Percentiles rank a stretch among this genome's conserved stretches.
Conservation (phyloP, 2,329 filamentous ascomycete species). For the Lasiodiplodia sp. region DNA sequence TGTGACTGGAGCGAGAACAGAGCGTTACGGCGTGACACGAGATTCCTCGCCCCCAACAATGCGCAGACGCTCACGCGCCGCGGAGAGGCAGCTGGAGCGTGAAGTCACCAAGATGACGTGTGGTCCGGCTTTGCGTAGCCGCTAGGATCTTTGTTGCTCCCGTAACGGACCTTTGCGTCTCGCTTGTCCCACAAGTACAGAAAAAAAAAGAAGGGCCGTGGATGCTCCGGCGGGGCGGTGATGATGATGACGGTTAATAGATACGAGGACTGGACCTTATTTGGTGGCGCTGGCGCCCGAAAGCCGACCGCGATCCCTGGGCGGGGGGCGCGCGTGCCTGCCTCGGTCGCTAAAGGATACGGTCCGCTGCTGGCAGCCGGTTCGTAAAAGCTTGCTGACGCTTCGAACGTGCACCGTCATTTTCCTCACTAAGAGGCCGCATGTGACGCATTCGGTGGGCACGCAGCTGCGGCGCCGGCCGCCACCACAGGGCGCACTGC, state of each 20-base stretch:
- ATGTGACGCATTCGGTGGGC: conserved; percentile 19
- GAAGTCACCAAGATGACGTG: background rate
- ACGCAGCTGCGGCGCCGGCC: conserved; percentile 5
- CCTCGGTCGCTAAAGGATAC: conserved; percentile 26
- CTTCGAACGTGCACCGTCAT: conserved; percentile 1
- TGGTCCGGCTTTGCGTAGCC: background rate
- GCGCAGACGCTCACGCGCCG: conserved; percentile 1
- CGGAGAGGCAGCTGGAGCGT: background rate
- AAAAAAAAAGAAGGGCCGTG: background rate
- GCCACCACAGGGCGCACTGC: conserved; percentile 10
- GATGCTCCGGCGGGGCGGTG: background rate
- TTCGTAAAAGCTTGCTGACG: conserved; percentile 19
- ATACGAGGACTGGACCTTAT: conserved; percentile 27
- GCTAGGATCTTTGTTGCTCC: background rate
- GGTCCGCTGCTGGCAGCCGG: conserved; percentile 25
- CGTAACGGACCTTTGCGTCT: background rate
- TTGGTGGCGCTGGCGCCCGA: conserved; percentile 23
- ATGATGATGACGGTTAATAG: background rate
- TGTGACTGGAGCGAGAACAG: background rate
- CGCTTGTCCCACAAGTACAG: background rate
- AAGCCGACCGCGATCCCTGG: conserved; percentile 1
- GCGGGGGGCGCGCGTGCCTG: conserved; percentile 12
- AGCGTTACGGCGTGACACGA: conserved; percentile 17
- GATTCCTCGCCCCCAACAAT: conserved; percentile 1
- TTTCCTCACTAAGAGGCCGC: conserved; percentile 5